phyloP scores from a whole-genome alignment of 1,284 basidiomycete genomes.

The Cystobasidium pallidum region DNA sequence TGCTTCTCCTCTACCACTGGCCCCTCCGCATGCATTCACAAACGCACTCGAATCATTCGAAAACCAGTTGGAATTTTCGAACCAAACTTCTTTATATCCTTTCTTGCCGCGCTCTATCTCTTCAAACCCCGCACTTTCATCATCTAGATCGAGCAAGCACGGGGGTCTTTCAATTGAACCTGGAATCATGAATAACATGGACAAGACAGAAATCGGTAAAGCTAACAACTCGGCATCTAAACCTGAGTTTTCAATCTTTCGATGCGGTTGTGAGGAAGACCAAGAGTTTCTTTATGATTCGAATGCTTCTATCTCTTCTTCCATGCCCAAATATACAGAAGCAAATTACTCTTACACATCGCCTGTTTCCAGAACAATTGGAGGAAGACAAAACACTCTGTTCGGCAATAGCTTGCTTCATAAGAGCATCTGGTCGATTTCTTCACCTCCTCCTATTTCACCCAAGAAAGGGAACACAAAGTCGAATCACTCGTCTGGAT shows the following conservation, averaged over 20 bases:
- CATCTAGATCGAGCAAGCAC: too few relatives aligned
- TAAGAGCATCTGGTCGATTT: constrained; percentile 20
- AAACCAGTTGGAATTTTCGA: neutral
- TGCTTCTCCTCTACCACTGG: neutral
- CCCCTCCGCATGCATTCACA: neutral
- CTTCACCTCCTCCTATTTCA: constrained; percentile 14
- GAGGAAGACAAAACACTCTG: neutral
- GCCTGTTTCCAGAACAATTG: neutral
- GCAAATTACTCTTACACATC: neutral
- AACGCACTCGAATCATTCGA: constrained; percentile 8
- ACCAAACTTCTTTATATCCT: neutral
- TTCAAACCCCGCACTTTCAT: too few relatives aligned
- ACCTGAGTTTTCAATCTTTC: neutral
- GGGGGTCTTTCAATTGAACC: too few relatives aligned
- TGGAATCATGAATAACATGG: too few relatives aligned
- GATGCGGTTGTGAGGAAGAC: constrained; percentile 8
- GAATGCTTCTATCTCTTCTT: neutral
- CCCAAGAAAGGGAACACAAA: neutral
- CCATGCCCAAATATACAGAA: neutral
- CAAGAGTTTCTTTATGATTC: neutral
- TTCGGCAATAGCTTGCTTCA: neutral
- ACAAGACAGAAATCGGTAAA: too few relatives aligned
- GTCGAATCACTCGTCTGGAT: neutral
- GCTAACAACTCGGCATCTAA: neutral
- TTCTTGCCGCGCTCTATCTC: too few relatives aligned